Base-by-base conservation (phyloP, 139 green algal genomes). In the Micractinium conductrix region DNA sequence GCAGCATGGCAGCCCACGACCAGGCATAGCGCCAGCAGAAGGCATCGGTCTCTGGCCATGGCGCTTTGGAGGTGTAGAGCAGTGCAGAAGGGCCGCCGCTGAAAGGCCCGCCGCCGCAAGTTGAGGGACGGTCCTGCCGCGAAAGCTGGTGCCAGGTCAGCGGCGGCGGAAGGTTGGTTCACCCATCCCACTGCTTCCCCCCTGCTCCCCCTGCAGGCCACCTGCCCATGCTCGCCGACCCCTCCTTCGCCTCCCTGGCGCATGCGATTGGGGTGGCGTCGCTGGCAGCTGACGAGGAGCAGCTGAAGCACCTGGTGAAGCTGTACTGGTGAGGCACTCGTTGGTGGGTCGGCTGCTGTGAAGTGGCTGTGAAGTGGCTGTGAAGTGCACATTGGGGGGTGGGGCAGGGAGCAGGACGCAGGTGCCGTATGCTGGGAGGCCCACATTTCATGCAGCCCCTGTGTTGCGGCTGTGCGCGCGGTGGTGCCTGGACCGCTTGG, bases 261-360 rank as follows among this genome's bases (percentile, higher is more conserved):
- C 91, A 98, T 43, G 85, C 88, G 37, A 98, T 99, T 73, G 96
- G 96, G 0, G 26, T 92, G 33, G 96, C 96, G 14, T 96, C 91
- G 53, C 89, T 99, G 75, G 92, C 89, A 0, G 96, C 95, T 2
- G 87, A 94, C 72, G 94, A 99, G 48, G 95, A 95, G 81, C 85
- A 93, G 78, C 95, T 98, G 63, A 98, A 95, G 95, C 94, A 97
- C 85, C 89, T 98, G 19, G 97, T 92, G 40, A 98, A 85, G 53
- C 16, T 71, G 4, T 85, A 85, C 70, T 85, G 80, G 78, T 82
- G 58, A n/a, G 76, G 8, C 30, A 19, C n/a, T 14, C 1, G n/a
- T 3, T 10, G 17, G 4, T 9, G 53, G 8, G 53, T 62, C n/a
- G n/a, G n/a, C n/a, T n/a, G 55, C 55, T 63, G 55, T 63, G 9